phyloP scores from a whole-genome alignment of 2,329 filamentous ascomycete genomes.

The Arthroderma uncinatum region DNA sequence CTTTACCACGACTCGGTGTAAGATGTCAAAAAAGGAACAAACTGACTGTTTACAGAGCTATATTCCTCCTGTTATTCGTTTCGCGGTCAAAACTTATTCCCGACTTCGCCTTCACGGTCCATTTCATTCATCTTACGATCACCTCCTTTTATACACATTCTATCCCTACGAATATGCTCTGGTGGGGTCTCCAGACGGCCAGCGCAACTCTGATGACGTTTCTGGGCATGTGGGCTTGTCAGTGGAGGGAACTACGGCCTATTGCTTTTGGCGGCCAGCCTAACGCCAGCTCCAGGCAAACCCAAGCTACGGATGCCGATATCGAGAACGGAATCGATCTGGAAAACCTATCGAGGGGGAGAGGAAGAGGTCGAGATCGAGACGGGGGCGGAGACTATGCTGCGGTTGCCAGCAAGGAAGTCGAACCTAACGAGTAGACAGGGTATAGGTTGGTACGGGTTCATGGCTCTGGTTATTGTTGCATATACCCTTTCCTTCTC shows the following conservation, averaged over 20 bases:
- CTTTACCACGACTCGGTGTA: conserved; percentile 15
- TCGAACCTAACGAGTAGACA: neutral
- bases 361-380: conserved; percentile 18
- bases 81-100: conserved; percentile 86
- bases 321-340: conserved; percentile 19
- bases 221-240: conserved; percentile 81
- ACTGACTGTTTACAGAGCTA: conserved; percentile 46
- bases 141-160: conserved; percentile 67
- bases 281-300: conserved; percentile 29
- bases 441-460: conserved; percentile 5
- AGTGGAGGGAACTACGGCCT: conserved; percentile 76
- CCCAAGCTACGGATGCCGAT: conserved; percentile 40
- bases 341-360: conserved; percentile 14
- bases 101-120: conserved; percentile 84
- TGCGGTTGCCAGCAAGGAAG: conserved; percentile 47
- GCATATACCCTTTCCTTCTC: conserved; percentile 6
- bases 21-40: neutral
- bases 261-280: conserved; percentile 62
- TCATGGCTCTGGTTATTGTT: conserved; percentile 42
- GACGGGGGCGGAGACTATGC: conserved; percentile 44
- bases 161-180: conserved; percentile 67
- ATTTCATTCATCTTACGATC: conserved; percentile 67
- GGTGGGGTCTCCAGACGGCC: conserved; percentile 64
- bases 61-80: conserved; percentile 73
- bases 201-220: conserved; percentile 54